These are phyloP conservation scores for Eucalyptus decipiens DNA, from an alignment of 345 rosid species.

Conservation along the genomic window DNA sequence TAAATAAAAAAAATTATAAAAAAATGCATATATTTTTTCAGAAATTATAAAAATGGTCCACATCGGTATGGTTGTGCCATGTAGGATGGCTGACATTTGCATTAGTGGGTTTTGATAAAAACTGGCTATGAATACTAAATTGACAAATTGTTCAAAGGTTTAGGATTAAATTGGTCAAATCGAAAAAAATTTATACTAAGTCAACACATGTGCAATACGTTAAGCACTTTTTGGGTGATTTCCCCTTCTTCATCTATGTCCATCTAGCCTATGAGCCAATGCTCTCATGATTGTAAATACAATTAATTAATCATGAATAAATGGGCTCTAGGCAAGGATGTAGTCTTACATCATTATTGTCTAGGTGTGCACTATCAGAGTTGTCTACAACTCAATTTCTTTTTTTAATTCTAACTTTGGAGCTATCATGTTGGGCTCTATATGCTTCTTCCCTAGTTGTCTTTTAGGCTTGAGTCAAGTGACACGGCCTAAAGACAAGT, in stretches of 20 bases:
- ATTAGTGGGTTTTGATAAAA: no score
- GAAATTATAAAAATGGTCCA: background rate
- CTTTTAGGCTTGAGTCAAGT: background rate
- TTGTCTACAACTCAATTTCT: background rate
- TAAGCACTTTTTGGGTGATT: no score
- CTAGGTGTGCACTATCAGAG: background rate
- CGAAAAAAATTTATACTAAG: no score
- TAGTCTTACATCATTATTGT: background rate
- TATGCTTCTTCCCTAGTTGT: background rate
- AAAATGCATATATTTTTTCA: no score
- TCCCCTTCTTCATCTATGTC: background rate
- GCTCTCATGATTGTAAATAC: background rate
- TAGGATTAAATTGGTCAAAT: no score
- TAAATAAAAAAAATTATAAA: no score
- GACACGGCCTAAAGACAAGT: background rate
- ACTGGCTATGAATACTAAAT: background rate
- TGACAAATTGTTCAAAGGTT: no score
- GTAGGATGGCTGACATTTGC: background rate
- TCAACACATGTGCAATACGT: no score
- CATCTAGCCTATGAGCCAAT: background rate
- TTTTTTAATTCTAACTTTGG: background rate
- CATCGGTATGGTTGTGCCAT: accelerated
- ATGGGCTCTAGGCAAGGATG: background rate
- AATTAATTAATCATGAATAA: background rate
- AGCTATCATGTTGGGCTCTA: background rate